phyloP scores from a whole-genome alignment of 2,329 filamentous ascomycete species.

The Dissoconium aciculare region DNA sequence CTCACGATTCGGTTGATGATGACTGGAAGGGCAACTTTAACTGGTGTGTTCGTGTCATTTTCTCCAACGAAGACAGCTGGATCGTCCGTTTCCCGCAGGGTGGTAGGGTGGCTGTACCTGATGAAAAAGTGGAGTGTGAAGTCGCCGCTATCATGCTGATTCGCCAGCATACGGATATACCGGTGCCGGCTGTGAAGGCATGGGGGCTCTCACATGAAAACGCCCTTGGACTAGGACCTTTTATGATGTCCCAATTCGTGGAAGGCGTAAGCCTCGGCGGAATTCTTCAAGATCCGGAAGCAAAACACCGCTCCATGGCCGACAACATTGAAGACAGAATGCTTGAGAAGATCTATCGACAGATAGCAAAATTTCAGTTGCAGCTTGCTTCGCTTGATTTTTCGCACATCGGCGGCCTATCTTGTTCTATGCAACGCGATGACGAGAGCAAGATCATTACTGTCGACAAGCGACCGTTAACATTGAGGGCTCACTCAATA shows the following conservation, averaged over 20 bases:
- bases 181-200: constrained; percentile 7
- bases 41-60: constrained; percentile 16
- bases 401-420: constrained; percentile 7
- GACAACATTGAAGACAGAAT: constrained; percentile 3
- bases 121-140: constrained; percentile 26
- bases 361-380: constrained; percentile 7
- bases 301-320: neutral
- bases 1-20: neutral
- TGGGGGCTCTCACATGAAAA: constrained; percentile 7
- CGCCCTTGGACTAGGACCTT: constrained; percentile 7
- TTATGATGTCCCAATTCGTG: constrained; percentile 8
- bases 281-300: constrained; percentile 1
- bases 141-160: constrained; percentile 8
- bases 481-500: constrained; percentile 7
- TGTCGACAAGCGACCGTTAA: constrained; percentile 5
- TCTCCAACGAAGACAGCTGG: constrained; percentile 6
- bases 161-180: constrained; percentile 7
- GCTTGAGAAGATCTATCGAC: constrained; percentile 5
- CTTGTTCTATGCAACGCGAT: neutral
- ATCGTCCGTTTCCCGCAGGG: constrained; percentile 6
- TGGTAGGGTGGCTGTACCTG: constrained; percentile 6
- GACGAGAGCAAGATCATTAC: neutral
- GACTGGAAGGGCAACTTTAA: constrained; percentile 12
- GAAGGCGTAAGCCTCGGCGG: constrained; percentile 4
- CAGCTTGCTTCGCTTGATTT: constrained; percentile 10